Evolutionary conservation across 306 rosid genomes (phyloP).

Genomic region (Sechiopsis laciniata): DNA sequence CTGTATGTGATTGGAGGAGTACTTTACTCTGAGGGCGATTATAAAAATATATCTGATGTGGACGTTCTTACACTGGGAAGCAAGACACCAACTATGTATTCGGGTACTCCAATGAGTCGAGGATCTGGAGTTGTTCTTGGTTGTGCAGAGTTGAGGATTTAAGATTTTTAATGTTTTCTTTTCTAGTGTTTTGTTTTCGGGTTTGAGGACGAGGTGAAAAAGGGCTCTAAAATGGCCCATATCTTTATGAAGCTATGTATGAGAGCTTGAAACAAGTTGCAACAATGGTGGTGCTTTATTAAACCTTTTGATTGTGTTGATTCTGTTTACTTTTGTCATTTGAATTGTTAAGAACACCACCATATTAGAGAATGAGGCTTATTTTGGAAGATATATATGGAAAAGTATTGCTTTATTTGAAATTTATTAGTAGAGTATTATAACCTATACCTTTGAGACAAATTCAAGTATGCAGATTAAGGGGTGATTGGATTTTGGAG

Average conservation of each 20-base stretch:
- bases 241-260: too few species aligned
- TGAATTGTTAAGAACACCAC: neutral
- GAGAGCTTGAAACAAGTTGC: too few species aligned
- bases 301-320: too few species aligned
- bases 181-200: neutral
- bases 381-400: neutral
- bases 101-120: conserved; percentile 66
- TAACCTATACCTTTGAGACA: neutral
- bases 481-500: too few species aligned
- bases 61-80: conserved; percentile 56
- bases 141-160: conserved; percentile 65
- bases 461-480: too few species aligned
- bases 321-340: neutral
- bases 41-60: conserved; percentile 60
- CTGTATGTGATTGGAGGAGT: conserved; percentile 74
- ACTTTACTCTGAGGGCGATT: conserved; percentile 61
- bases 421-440: neutral
- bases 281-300: too few species aligned
- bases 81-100: conserved; percentile 68
- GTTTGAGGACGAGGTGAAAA: neutral
- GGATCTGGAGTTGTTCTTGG: conserved; percentile 82
- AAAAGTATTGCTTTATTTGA: neutral
- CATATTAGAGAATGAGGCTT: neutral
- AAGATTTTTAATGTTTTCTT: conserved; percentile 17
- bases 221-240: neutral